phyloP scores from a whole-genome alignment of 352 stramenopile genomes.

The Pythium phragmitis region DNA sequence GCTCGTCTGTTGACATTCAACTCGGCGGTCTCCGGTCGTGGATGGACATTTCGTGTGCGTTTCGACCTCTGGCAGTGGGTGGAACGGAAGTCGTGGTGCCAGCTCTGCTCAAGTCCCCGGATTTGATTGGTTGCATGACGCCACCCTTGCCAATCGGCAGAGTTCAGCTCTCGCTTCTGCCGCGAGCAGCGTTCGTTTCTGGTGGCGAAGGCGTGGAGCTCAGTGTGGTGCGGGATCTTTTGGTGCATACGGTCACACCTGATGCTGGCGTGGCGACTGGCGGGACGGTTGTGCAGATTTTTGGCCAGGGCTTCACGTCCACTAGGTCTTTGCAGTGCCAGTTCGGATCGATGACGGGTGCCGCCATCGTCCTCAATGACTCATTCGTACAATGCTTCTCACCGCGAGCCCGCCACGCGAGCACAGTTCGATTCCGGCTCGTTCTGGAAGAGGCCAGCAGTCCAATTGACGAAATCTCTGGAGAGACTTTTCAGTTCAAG shows the following conservation, averaged over 20 bases:
- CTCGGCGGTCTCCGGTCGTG: slow-evolving; percentile 15
- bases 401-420: neutral
- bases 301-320: slow-evolving; percentile 21
- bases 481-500: neutral
- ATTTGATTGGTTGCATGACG: slow-evolving; percentile 14
- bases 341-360: slow-evolving; percentile 23
- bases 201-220: neutral
- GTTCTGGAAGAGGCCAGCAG: neutral
- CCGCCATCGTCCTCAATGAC: slow-evolving; percentile 21
- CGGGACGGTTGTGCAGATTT: slow-evolving; percentile 20
- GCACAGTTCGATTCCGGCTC: slow-evolving; percentile 13
- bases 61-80: neutral
- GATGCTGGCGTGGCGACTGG: slow-evolving; percentile 5
- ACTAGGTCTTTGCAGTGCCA: slow-evolving; percentile 18
- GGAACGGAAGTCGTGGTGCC: neutral
- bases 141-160: slow-evolving; percentile 17
- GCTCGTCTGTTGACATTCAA: slow-evolving; percentile 1
- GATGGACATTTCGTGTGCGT: slow-evolving; percentile 25
- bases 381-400: slow-evolving; percentile 10
- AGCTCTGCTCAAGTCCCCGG: neutral
- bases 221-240: slow-evolving; percentile 1
- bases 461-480: neutral
- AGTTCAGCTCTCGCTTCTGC: slow-evolving; percentile 3
- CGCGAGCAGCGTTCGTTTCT: neutral
- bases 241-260: slow-evolving; percentile 21